Evolutionary conservation across 106 monocot species (phyloP), one percentile per base, ranked within the genome.

Genomic region (Xerophyta viscosa): DNA sequence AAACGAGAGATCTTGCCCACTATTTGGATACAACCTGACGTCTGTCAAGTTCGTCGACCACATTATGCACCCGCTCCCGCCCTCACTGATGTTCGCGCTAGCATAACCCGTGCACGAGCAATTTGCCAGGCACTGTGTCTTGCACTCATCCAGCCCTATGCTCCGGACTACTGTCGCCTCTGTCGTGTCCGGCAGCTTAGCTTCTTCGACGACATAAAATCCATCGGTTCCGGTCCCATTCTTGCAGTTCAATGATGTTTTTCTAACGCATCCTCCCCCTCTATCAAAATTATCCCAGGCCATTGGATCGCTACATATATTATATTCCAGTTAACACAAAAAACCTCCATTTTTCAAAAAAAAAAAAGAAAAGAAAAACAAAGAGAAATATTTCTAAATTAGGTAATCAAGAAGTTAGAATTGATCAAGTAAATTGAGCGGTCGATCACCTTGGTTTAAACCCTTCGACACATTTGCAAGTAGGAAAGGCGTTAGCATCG

Each of bases 61-160:
- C 3, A 36, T 46, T 22, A 66, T 56, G 56, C 66, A 66, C n/a
- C 66, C 66, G 14, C 8, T 54, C 12, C 56, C 54, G 0, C 43
- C 43, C 3, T 30, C 27, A 12, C 33, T 42, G 24, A 55, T 26
- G 20, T 66, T 29, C 0, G 54, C 55, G 7, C 14, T 33, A 1
- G 73, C 18, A 39, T 31, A 78, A 15, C 53, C 71, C 5, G 58
- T 63, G 42, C 71, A 67, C 13, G 58, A 78, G 45, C 67, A 71
- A 41, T 68, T 78, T 29, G 15, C 28, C 69, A 73, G 57, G 23
- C 86, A 86, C 41, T 4, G 3, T 0, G 24, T 52, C 9, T 54
- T 24, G 63, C 86, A 85, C 42, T 73, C 54, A 2, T 76, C 68
- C n/a, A 85, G 41, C 19, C 30, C n/a, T 48, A 66, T 21, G 56